Base-by-base conservation (phyloP, 2,329 filamentous ascomycete species). In the Aspergillus ustus region DNA sequence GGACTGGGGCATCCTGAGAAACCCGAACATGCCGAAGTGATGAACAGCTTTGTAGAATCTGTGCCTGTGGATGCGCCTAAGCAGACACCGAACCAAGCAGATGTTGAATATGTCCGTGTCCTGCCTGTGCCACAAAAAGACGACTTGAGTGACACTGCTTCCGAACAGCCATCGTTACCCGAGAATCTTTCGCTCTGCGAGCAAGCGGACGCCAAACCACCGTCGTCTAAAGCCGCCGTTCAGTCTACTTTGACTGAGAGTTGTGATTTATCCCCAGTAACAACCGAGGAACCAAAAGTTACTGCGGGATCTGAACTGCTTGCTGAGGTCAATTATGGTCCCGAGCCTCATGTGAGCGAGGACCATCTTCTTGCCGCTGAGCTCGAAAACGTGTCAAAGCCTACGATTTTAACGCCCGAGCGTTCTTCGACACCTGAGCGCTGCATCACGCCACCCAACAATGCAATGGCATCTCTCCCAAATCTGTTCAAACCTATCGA, bases 401-500 rank as follows among this genome's bases (percentile, higher is more conserved):
- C 7, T n/a, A 7, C 45, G 34, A 44, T 9, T 20, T 40, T 44
- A 11, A 20, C 20, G 11, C 34, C 55, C 9, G 34, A 40, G 34
- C 34, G 34, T 40, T 40, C 34, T 40, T 40, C 34, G 3, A 15
- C 11, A 40, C n/a, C 45, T 13, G 15, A 34, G 40, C 59, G 52
- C 49, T 49, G 29, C 53, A 17, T 40, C 2, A 63, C 57, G 17
- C 52, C 57, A 13, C 51, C 57, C 3, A 29, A 25, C 9, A 19
- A 59, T 37, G 22, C 46, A 8, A 43, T 54, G 31, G 43, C 57
- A 7, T 43, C 46, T 43, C 52, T 63, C 44, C 53, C 54, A 31
- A 56, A 57, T 29, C 59, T 61, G 4, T 61, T 61, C 19, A 11
- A 53, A 17, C 54, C 37, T 20, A 48, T 45, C 15, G 48, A 54